These are phyloP conservation scores for Agrostemma githago DNA, from an alignment of 148 eudicot species.

Conservation along the genomic window DNA sequence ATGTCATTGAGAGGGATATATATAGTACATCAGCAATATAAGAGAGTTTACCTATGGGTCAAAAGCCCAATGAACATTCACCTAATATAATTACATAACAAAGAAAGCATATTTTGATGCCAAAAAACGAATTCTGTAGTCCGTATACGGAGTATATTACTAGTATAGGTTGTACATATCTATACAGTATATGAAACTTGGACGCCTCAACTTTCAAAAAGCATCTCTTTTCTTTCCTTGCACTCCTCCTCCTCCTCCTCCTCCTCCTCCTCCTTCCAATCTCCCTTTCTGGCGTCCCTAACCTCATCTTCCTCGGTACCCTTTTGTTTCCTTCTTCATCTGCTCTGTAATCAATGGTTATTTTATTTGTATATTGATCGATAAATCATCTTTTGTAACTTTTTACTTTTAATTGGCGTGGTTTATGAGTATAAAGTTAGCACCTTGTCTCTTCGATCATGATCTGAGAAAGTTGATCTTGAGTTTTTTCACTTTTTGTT, in stretches of 20 bases:
- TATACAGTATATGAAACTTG: neutral
- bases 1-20: no score
- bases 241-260: neutral
- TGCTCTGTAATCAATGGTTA: neutral
- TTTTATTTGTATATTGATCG: neutral
- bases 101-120: no score
- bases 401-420: neutral
- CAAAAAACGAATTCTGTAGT: no score
- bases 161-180: no score
- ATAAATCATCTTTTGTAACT: neutral
- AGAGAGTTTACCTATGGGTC: no score
- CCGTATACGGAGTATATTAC: no score
- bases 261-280: neutral
- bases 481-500: neutral
- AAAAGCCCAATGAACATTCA: no score
- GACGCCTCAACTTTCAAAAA: constrained; percentile 1
- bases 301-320: constrained; percentile 17
- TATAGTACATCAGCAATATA: no score
- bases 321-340: neutral
- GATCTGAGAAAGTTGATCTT: neutral
- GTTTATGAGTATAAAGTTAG: neutral
- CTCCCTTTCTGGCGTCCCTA: constrained; percentile 10
- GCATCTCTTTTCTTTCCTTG: neutral
- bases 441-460: neutral
- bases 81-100: no score